Evolutionary conservation across 768 basidiomycete species (phyloP).

Genomic region (Panaeolus papilionaceus): DNA sequence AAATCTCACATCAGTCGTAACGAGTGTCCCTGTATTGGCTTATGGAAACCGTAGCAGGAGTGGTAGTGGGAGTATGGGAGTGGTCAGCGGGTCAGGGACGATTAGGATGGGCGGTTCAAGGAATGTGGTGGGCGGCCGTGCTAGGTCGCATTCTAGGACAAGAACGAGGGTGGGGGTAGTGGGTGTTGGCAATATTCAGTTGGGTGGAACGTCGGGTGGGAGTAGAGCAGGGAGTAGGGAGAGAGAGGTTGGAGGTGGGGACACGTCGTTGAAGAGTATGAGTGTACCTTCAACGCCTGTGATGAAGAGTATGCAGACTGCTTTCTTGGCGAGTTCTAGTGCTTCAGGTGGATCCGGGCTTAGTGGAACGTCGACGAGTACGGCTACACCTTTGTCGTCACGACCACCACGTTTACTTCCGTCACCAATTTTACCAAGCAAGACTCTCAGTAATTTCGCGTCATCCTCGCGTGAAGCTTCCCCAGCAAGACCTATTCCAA

Average conservation of each 20-base stretch:
- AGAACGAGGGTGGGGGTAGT: not conserved
- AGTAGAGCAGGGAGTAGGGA: not conserved
- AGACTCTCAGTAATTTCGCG: not conserved
- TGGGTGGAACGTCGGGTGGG: not conserved
- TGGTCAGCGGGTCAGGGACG: not conserved
- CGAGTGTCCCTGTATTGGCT: not conserved
- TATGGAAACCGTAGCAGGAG: not conserved
- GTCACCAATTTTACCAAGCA: not conserved
- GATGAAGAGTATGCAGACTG: not conserved
- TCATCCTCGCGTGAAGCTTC: not conserved
- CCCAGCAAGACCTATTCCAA: not conserved
- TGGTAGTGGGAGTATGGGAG: not conserved
- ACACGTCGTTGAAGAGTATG: not conserved
- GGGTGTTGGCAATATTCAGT: not conserved
- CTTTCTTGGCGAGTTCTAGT: not conserved
- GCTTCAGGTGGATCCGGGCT: not conserved
- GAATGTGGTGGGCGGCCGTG: not conserved
- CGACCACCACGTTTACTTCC: not conserved
- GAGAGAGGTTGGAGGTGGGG: not conserved
- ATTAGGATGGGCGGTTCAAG: not conserved
- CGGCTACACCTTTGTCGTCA: not conserved
- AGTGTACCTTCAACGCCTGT: slow-evolving; percentile 7
- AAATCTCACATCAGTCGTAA: not conserved
- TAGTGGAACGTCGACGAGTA: not conserved
- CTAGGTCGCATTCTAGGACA: slow-evolving; percentile 2